phyloP scores from a whole-genome alignment of 1,139 yeast genomes.

The Nakaseomyces glabratus region DNA sequence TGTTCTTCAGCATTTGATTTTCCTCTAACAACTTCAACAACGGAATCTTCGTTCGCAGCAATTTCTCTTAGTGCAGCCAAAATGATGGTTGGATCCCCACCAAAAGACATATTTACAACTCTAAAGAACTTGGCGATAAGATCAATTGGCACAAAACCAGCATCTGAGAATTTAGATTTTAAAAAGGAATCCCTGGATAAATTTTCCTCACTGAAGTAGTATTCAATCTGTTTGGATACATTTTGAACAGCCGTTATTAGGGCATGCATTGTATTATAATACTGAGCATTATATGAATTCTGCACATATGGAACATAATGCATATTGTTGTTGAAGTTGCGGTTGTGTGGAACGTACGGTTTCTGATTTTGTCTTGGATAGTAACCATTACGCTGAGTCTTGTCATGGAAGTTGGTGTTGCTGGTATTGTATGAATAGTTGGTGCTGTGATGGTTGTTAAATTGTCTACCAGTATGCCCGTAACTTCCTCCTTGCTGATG shows the following conservation, averaged over 20 bases:
- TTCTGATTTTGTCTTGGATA: constrained; percentile 3
- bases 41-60: constrained; percentile 17
- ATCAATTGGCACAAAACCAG: constrained; percentile 24
- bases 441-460: constrained; percentile 12
- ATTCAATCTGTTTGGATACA: constrained; percentile 59
- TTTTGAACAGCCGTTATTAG: constrained; percentile 32
- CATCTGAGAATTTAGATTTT: constrained; percentile 18
- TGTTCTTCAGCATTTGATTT: constrained; percentile 5
- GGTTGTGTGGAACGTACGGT: constrained; percentile 9
- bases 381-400: background rate
- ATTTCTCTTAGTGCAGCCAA: constrained; percentile 25
- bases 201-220: constrained; percentile 83
- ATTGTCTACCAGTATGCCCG: too few relatives aligned
- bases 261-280: constrained; percentile 20
- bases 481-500: too few relatives aligned
- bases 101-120: constrained; percentile 24
- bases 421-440: constrained; percentile 10
- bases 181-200: constrained; percentile 33
- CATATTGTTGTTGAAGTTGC: constrained; percentile 9
- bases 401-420: constrained; percentile 1
- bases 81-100: constrained; percentile 23
- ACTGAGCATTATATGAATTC: constrained; percentile 10
- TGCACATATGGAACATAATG: constrained; percentile 8
- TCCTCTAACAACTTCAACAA: constrained; percentile 18
- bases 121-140: constrained; percentile 23